Evolutionary conservation across 2,329 filamentous ascomycete species (phyloP), one percentile per base, ranked within the genome.

Genomic region (Aspergillus calidoustus): DNA sequence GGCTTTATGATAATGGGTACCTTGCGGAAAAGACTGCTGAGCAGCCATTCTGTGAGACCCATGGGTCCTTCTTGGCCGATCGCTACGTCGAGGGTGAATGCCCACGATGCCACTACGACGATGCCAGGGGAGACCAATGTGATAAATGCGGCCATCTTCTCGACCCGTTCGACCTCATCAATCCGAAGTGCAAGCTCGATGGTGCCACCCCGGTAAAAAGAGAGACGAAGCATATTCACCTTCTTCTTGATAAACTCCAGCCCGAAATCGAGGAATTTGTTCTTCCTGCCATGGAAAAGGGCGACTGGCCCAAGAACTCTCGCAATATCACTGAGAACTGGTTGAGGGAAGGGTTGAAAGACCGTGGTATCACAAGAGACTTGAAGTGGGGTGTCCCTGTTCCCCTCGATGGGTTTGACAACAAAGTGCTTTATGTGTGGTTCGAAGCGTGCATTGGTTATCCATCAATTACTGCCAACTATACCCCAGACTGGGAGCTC

Each of bases 381-480:
- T 82, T 97, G 63, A 93, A 91, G 76, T 97, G 94, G 94, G 94
- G 94, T 72, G 87, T 86, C 7, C 82, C 85, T 2, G 84, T 88
- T 49, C 83, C 82, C 46, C 79, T 84, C 4, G 82, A 83, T 31
- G 87, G 84, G 13, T 91, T 89, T 70, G 86, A 89, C 66, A 83
- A 89, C 66, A 91, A 91, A 82, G 94, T 97, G 64, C 88, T 97
- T 67, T 97, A 97, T 73, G 93, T 97, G 63, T 91, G 90, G 92
- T 92, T 97, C 74, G 92, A 96, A 75, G 92, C 92, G 58, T 95
- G 91, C 77, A 95, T 97, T 72, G 93, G 93, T 22, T 97, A 97
- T 75, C 89, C 93, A n/a, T 96, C 92, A 1, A 97, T 97, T 69
- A 97, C 93, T 1, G 92, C 91, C 66, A 93, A 88, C 70, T 96